These are phyloP conservation scores for Amanita phalloides DNA, from an alignment of 768 basidiomycete species.

Conservation along the genomic window DNA sequence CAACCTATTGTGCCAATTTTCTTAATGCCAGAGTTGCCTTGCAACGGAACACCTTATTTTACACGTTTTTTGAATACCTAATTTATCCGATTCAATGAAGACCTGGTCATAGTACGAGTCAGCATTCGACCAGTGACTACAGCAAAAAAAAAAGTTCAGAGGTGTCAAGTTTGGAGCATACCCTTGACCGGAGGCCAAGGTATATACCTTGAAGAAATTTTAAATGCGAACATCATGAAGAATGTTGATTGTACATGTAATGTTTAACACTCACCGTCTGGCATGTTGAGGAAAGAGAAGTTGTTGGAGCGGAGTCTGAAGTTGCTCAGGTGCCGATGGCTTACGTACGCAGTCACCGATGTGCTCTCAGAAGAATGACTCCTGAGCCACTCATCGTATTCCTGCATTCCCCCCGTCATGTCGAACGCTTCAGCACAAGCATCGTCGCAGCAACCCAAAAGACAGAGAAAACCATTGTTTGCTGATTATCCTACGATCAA, in stretches of 20 bases:
- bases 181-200: conserved; percentile 35
- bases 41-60: neutral
- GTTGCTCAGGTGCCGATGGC: neutral
- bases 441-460: conserved; percentile 18
- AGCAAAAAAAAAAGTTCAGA: conserved; percentile 22
- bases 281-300: neutral
- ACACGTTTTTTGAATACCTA: neutral
- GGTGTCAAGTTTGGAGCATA: conserved; percentile 73
- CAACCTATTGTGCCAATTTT: neutral
- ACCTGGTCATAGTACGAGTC: neutral
- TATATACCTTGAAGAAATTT: conserved; percentile 93
- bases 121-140: neutral
- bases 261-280: conserved; percentile 10
- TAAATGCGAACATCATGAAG: conserved; percentile 46
- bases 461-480: conserved; percentile 26
- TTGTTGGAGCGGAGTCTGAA: neutral
- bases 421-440: conserved; percentile 16
- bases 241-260: conserved; percentile 4
- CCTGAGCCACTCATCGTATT: conserved; percentile 1
- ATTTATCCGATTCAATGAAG: neutral
- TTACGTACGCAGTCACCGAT: neutral
- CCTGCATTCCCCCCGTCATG: conserved; percentile 20
- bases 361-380: conserved; percentile 1
- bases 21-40: neutral
- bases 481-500: conserved; percentile 43